phyloP scores from a whole-genome alignment of 257 asterid genomes.

The Fraxinus anomala region DNA sequence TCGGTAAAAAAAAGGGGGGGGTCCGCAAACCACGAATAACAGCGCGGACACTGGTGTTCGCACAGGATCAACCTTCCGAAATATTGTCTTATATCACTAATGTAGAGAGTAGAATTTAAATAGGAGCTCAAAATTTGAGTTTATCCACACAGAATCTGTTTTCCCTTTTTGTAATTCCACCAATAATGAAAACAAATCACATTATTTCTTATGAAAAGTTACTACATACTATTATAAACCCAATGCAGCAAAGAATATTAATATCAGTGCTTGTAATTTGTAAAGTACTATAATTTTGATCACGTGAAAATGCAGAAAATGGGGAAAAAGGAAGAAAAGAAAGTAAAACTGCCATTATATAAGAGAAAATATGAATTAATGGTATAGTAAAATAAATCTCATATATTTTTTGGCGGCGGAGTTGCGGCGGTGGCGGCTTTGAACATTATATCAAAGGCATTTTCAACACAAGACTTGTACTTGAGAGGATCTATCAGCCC shows the following conservation, averaged over 20 bases:
- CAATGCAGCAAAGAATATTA: neutral
- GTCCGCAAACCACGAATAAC: no score
- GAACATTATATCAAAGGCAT: slow-evolving; percentile 53
- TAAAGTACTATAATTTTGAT: neutral
- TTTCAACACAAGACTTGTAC: slow-evolving; percentile 48
- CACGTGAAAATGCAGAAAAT: neutral
- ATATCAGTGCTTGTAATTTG: neutral
- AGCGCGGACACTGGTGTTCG: no score
- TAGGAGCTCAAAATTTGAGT: no score
- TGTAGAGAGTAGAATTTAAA: no score
- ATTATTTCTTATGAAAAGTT: neutral
- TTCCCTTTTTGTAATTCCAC: neutral
- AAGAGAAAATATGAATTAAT: slow-evolving; percentile 3
- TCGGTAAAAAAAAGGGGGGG: no score
- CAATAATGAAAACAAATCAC: neutral
- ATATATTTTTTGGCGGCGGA: neutral
- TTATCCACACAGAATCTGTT: neutral
- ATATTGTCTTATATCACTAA: neutral
- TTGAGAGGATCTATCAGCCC: slow-evolving; percentile 57
- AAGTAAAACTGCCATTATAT: slow-evolving; percentile 1
- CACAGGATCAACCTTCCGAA: no score
- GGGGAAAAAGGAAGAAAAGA: neutral
- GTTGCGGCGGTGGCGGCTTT: slow-evolving; percentile 42
- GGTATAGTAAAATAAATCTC: neutral
- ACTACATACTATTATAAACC: neutral